Evolutionary conservation across 2,329 filamentous ascomycete genomes (phyloP), one percentile per base, ranked within the genome.

Genomic region (Cercospora citrullina): DNA sequence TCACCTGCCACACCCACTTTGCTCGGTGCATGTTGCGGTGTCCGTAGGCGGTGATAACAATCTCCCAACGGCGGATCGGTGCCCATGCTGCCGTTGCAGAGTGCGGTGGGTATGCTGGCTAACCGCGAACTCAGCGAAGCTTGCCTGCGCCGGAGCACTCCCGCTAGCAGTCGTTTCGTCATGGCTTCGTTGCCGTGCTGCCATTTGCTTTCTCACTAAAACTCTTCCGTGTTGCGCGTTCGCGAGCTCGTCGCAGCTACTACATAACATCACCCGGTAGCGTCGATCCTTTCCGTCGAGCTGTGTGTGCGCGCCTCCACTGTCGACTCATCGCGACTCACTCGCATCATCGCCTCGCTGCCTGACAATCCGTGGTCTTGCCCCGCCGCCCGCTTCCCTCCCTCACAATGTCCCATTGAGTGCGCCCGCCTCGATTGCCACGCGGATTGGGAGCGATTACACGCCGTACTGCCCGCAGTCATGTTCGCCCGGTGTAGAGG

Each of bases 401-500:
- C 23, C 31, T 60, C 64, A 60, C 59, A 21, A 68, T 68, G 67
- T 21, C 36, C 60, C 67, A 42, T 63, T 66, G 67, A 68, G 33
- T 60, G 36, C 58, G 45, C 14, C 48, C 36, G 21, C 14, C 33
- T 60, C 42, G 53, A 67, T 26, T 36, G 57, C 23, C 57, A 39
- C 36, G 55, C 42, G 39, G 31, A 33, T 33, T 18, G n/a, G 33
- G 58, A 66, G 64, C 42, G 58, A 51, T 26, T 42, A 39, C 42
- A 26, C 58, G 48, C 26, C 26, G n/a, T 59, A 55, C 45, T 60
- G 45, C 45, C 62, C 53, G 23, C 48, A 53, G 60, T 28, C 57
- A 77, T 76, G 87, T 84, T 86, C 71, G 84, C 82, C 72, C 82
- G 82, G 73, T 90, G 88, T 79, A 80, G 81, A 76, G 83, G 83